phyloP scores from a whole-genome alignment of 768 basidiomycete genomes.

The Gyrodon lividus region DNA sequence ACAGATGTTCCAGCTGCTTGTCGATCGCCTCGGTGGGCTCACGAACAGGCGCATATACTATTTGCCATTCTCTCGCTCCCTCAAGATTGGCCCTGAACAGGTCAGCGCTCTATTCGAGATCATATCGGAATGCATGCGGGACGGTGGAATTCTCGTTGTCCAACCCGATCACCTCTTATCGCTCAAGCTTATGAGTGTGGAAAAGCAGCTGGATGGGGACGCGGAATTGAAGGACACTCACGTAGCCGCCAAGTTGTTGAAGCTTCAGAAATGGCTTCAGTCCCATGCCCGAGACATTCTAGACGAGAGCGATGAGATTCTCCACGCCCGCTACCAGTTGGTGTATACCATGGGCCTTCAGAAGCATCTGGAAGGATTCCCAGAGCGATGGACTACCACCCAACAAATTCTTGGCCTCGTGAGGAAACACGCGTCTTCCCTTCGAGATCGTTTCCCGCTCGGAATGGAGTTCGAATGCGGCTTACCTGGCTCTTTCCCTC shows the following conservation, averaged over 20 bases:
- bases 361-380: slow-evolving; percentile 37
- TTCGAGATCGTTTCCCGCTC: too few species aligned
- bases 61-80: slow-evolving; percentile 31
- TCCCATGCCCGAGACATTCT: slow-evolving; percentile 18
- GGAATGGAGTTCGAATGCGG: slow-evolving; percentile 5
- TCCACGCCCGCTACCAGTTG: slow-evolving; percentile 47
- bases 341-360: slow-evolving; percentile 45
- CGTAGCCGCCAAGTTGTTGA: slow-evolving; percentile 18
- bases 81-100: slow-evolving; percentile 22
- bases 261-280: slow-evolving; percentile 20
- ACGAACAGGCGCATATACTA: slow-evolving; percentile 33
- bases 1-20: slow-evolving; percentile 35
- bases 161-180: slow-evolving; percentile 56
- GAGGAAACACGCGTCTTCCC: slow-evolving; percentile 1
- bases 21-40: slow-evolving; percentile 31
- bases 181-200: slow-evolving; percentile 39
- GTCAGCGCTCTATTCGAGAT: slow-evolving; percentile 3
- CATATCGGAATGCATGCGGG: slow-evolving; percentile 31
- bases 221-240: slow-evolving; percentile 6
- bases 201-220: slow-evolving; percentile 13
- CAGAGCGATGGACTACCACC: slow-evolving; percentile 42
- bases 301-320: slow-evolving; percentile 35
- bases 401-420: slow-evolving; percentile 40
- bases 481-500: background rate
- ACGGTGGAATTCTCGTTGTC: slow-evolving; percentile 41